Percentiles rank a stretch among this genome's conserved stretches.
These are phyloP conservation scores for Bryoglossum gracile DNA, from an alignment of 495 filamentous ascomycete genomes.

Conservation along the genomic window DNA sequence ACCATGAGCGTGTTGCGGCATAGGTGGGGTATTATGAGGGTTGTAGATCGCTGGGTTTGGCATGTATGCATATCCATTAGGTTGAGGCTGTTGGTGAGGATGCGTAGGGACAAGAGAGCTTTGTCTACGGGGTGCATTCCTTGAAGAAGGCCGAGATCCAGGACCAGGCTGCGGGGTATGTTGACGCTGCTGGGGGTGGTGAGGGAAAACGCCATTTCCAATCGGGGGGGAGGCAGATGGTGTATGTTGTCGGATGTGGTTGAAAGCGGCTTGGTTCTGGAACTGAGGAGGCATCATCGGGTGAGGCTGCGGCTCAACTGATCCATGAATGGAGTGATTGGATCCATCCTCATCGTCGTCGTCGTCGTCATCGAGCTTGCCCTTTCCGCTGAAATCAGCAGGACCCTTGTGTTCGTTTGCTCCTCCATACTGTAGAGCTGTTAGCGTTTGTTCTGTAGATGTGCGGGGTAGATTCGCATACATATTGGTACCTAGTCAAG, in stretches of 20 bases:
- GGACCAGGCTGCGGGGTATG: constrained; percentile 74
- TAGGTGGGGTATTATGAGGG: constrained; percentile 50
- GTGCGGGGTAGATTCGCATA: constrained; percentile 39
- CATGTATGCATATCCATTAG: constrained; percentile 80
- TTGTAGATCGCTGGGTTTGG: constrained; percentile 81
- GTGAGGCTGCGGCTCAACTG: constrained; percentile 41
- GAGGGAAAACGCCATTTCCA: constrained; percentile 66
- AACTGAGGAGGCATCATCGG: constrained; percentile 68
- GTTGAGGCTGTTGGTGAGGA: constrained; percentile 53
- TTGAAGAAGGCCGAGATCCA: constrained; percentile 71
- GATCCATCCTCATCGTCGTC: constrained; percentile 68
- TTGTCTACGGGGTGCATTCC: constrained; percentile 65
- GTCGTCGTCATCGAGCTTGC: constrained; percentile 79
- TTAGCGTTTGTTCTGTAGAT: neutral
- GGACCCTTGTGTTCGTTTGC: constrained; percentile 97
- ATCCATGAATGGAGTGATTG: constrained; percentile 53
- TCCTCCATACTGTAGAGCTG: constrained; percentile 62
- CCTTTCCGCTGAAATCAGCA: constrained; percentile 80
- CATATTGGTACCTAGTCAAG: constrained; percentile 79
- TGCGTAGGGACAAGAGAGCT: constrained; percentile 66
- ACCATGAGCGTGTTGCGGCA: constrained; percentile 34
- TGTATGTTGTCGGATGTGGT: constrained; percentile 73
- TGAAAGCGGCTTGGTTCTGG: constrained; percentile 64
- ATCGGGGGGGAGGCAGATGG: constrained; percentile 89
- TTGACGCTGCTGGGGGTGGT: constrained; percentile 48